Evolutionary conservation across 495 filamentous ascomycete genomes (phyloP).

Genomic region (Trichocladium antarcticum): DNA sequence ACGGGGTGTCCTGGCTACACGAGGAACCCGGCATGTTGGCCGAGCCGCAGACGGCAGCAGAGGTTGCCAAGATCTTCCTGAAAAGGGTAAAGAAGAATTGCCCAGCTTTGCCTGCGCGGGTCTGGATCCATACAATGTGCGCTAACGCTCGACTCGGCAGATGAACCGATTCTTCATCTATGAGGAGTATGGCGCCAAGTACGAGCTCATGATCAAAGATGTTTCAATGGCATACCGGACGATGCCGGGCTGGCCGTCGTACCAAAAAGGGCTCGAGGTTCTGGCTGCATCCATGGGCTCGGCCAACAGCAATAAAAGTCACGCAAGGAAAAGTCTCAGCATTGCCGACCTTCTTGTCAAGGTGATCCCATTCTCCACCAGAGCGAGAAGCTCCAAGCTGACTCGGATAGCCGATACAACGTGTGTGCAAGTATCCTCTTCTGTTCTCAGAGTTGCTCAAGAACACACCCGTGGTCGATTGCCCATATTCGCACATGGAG

Average conservation of each 20-base stretch:
- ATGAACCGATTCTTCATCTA: slow-evolving; percentile 74
- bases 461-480: slow-evolving; percentile 72
- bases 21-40: slow-evolving; percentile 45
- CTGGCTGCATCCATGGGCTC: slow-evolving; percentile 66
- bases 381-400: slow-evolving; percentile 5
- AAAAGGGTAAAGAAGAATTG: slow-evolving; percentile 48
- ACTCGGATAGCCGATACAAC: slow-evolving; percentile 62
- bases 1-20: slow-evolving; percentile 33
- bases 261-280: slow-evolving; percentile 81
- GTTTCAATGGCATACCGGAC: slow-evolving; percentile 55
- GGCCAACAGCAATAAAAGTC: slow-evolving; percentile 49
- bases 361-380: slow-evolving; percentile 37
- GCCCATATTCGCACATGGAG: slow-evolving; percentile 65
- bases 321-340: slow-evolving; percentile 61
- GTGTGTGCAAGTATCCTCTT: slow-evolving; percentile 85
- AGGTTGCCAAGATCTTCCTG: slow-evolving; percentile 68
- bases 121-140: background rate
- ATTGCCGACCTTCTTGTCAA: slow-evolving; percentile 86
- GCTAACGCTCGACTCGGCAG: slow-evolving; percentile 29
- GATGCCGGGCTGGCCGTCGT: slow-evolving; percentile 65
- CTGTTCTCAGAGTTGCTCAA: slow-evolving; percentile 73
- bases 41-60: slow-evolving; percentile 58
- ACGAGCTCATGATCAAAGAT: slow-evolving; percentile 71
- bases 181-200: slow-evolving; percentile 78
- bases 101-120: background rate